Evolutionary conservation across 164 flowering plant species (phyloP), one percentile per base, ranked within the genome.

Genomic region (Echeveria elegans): DNA sequence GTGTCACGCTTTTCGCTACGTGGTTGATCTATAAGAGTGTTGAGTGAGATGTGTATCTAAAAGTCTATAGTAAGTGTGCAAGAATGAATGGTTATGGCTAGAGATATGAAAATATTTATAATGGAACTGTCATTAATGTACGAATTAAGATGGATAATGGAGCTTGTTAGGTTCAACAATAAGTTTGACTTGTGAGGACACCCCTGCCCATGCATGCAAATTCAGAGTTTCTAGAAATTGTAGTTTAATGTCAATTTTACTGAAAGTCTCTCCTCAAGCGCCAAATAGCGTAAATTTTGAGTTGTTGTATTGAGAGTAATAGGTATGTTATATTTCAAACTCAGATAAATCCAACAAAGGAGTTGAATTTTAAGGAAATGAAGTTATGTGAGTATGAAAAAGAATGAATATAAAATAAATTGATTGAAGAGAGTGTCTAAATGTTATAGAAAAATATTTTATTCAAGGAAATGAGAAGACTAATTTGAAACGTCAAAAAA

Each of bases 141-240:
- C 5, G 61, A 56, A 56, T 56, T 15, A 19, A 56, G 32, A 16
- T 56, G 31, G 32, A 56, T 56, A 26, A 56, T 56, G 26, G 61
- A 28, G 4, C 18, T 56, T 56, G 32, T 56, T 56, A 26, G 61
- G 61, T 56, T 28, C 61, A 56, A 56, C 61, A 26, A 56, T 56
- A 56, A 28, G 31, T 56, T 56, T 56, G 61, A 56, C 61, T 11
- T 56, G 61, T 26, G 29, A 26, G 32, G 31, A 56, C 32, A 56
- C 32, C 29, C 48, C 61, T 26, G 32, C 61, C 61, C 61, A 56
- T 56, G 61, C 61, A 56, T 56, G 61, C 61, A 56, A 56, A 28
- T 56, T 50, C 47, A 52, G 28, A 52, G 32, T 18, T 56, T 26
- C 61, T 56, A 56, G 61, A 56, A 53, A 53, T 23, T 53, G 9